phyloP scores from a whole-genome alignment of 371 early-diverging fungal species.

The Actinomortierella wolfii region DNA sequence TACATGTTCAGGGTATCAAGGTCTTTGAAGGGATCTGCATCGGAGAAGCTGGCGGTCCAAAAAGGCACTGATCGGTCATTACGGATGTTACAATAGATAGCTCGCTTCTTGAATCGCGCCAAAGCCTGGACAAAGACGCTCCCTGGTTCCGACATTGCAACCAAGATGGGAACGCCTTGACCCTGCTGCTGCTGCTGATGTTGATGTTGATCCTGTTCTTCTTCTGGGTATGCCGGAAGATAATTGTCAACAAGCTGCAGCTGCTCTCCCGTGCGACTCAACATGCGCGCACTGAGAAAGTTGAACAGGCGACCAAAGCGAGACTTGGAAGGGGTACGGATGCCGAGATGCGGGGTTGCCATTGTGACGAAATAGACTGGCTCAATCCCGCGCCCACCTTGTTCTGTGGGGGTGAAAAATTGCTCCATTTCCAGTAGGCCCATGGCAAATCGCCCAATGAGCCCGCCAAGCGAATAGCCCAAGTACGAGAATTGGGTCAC shows the following conservation, averaged over 20 bases:
- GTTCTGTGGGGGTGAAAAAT: slow-evolving; percentile 59
- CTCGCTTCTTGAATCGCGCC: slow-evolving; percentile 52
- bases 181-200: no score
- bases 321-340: slow-evolving; percentile 43
- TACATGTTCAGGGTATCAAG: slow-evolving; percentile 53
- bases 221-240: slow-evolving; percentile 47
- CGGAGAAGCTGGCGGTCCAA: slow-evolving; percentile 66
- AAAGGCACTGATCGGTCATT: slow-evolving; percentile 76
- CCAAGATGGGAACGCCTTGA: no score
- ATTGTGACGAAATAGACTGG: slow-evolving; percentile 56
- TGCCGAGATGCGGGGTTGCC: slow-evolving; percentile 84
- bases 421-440: slow-evolving; percentile 65
- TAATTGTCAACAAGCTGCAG: slow-evolving; percentile 54
- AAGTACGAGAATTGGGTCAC: slow-evolving; percentile 69
- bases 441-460: slow-evolving; percentile 74
- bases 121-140: slow-evolving; percentile 58
- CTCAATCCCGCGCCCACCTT: slow-evolving; percentile 50
- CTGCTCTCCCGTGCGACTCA: slow-evolving; percentile 64
- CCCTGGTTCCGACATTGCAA: slow-evolving; percentile 68
- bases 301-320: slow-evolving; percentile 54
- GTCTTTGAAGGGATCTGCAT: slow-evolving; percentile 54
- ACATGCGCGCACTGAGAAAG: slow-evolving; percentile 50
- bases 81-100: slow-evolving; percentile 67
- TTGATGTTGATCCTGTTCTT: no score
- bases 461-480: slow-evolving; percentile 85